Evolutionary conservation across 495 filamentous ascomycete genomes (phyloP).

Genomic region (Penicillium argentinense): DNA sequence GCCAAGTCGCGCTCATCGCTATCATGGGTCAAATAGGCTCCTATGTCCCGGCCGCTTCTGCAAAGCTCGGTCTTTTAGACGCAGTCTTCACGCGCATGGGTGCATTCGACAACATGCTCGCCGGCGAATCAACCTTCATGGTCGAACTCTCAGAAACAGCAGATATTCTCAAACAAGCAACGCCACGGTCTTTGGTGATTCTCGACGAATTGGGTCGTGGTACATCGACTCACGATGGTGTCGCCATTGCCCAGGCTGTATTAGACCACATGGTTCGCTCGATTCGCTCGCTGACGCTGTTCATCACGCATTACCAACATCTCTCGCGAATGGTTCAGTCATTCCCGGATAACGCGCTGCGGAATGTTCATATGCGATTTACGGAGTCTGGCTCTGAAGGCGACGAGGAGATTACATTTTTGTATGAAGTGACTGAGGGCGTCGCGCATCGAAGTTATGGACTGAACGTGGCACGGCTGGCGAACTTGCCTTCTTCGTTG

Average conservation of each 20-base stretch:
- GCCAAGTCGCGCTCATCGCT: constrained; percentile 84
- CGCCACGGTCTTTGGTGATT: constrained; percentile 76
- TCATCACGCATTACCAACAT: constrained; percentile 96
- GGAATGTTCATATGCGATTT: constrained; percentile 85
- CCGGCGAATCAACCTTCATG: constrained; percentile 96
- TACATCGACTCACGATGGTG: constrained; percentile 91
- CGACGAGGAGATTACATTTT: constrained; percentile 68
- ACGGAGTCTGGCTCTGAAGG: constrained; percentile 46
- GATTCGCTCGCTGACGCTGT: constrained; percentile 74
- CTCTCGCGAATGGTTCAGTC: constrained; percentile 69
- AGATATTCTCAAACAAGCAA: constrained; percentile 85
- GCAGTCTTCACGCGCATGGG: constrained; percentile 97
- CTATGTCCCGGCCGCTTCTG: constrained; percentile 80
- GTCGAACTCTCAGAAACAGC: constrained; percentile 92
- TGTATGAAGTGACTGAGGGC: constrained; percentile 82
- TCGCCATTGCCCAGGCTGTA: constrained; percentile 93
- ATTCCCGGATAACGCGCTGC: constrained; percentile 59
- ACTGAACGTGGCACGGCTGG: constrained; percentile 86
- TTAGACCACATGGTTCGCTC: constrained; percentile 79
- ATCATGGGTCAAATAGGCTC: constrained; percentile 95
- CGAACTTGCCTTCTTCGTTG: constrained; percentile 73
- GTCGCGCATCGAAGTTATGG: constrained; percentile 93
- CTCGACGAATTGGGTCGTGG: constrained; percentile 95
- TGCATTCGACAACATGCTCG: constrained; percentile 93
- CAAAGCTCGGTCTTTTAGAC: constrained; percentile 78